Conservation (phyloP, 345 rosid genomes). For the Viola odorata region DNA sequence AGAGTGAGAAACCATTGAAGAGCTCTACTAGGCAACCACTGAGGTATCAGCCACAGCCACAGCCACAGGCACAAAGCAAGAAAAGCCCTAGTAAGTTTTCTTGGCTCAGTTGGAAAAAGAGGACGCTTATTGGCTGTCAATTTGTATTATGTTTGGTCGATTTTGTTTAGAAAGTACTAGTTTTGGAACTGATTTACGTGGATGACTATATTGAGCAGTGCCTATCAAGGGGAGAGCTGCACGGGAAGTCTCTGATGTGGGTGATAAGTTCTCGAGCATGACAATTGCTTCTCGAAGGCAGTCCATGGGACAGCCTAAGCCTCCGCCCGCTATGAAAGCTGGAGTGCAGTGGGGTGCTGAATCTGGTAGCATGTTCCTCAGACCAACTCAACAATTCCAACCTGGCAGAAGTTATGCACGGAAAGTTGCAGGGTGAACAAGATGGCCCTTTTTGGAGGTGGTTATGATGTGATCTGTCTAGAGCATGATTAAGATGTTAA, state of each 20-base stretch:
- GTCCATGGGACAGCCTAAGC: conserved; percentile 27
- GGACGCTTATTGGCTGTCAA: background rate
- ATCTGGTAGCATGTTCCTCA: conserved; percentile 40
- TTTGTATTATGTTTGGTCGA: background rate
- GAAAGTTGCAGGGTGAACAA: conserved; percentile 46
- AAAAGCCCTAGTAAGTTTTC: conserved; percentile 66
- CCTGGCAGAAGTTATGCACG: conserved; percentile 36
- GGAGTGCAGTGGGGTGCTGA: conserved; percentile 54
- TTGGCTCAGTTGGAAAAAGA: background rate
- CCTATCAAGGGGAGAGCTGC: conserved; percentile 33
- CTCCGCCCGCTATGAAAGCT: conserved; percentile 51
- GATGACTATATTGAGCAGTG: background rate
- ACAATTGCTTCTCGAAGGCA: conserved; percentile 35
- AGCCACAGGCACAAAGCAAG: conserved; percentile 65
- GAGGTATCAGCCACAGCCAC: conserved; percentile 63
- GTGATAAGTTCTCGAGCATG: conserved; percentile 50
- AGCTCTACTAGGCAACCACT: conserved; percentile 33
- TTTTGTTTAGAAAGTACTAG: background rate
- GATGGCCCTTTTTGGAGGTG: background rate
- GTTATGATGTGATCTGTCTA: background rate
- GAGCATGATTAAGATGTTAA: no score
- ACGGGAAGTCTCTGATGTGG: conserved; percentile 40
- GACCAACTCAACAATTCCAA: conserved; percentile 44
- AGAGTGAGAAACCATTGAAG: conserved; percentile 40
- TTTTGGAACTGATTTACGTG: background rate